Evolutionary conservation across 192 early-diverging fungal species (phyloP).

Genomic region (Coemansia sp.): DNA sequence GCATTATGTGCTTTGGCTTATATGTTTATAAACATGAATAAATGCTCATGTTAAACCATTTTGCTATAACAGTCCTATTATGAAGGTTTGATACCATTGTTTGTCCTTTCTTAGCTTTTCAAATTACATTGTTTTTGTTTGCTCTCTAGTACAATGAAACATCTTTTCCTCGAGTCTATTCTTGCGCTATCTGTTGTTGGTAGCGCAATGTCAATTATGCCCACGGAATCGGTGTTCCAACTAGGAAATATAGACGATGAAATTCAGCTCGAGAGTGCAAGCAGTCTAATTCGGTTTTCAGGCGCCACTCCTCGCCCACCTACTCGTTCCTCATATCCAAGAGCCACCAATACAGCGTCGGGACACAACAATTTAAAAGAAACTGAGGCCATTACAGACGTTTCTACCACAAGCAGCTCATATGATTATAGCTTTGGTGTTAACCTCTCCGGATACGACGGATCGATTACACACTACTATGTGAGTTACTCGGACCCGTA

Average conservation of each 20-base stretch:
- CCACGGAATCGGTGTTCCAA: background rate
- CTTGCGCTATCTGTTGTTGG: slow-evolving; percentile 9
- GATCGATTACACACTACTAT: slow-evolving; percentile 44
- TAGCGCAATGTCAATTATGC: slow-evolving; percentile 6
- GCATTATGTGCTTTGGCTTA: background rate
- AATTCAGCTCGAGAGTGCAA: background rate
- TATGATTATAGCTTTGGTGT: slow-evolving; percentile 43
- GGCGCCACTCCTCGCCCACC: background rate
- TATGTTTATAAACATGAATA: background rate
- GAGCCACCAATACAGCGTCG: background rate
- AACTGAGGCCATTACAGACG: background rate
- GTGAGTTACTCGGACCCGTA: slow-evolving; percentile 51
- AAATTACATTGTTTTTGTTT: background rate
- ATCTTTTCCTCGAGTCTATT: background rate
- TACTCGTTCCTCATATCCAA: too few species aligned
- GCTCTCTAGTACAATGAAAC: background rate
- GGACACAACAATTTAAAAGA: background rate
- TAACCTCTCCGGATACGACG: slow-evolving; percentile 39
- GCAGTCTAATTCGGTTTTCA: background rate
- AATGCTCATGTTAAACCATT: too few species aligned
- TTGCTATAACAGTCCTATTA: too few species aligned
- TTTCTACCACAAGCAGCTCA: slow-evolving; percentile 13
- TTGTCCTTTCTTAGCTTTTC: background rate
- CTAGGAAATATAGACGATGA: background rate
- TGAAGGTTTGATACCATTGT: background rate